These are phyloP conservation scores for Phytophthora quininea DNA, from an alignment of 352 stramenopile species.

Conservation along the genomic window DNA sequence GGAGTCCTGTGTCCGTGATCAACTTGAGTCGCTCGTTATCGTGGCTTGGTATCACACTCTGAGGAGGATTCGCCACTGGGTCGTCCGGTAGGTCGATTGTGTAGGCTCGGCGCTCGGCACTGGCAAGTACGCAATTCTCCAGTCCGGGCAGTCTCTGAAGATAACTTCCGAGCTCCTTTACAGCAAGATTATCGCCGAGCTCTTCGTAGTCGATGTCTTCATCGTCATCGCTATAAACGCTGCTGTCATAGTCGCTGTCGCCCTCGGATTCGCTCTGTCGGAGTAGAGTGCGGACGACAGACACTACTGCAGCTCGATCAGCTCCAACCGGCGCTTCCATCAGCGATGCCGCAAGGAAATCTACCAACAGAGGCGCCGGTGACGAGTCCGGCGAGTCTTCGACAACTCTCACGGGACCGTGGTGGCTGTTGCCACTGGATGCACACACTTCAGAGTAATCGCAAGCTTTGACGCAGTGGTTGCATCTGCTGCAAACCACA, in stretches of 20 bases:
- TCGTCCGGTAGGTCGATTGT: slow-evolving; percentile 35
- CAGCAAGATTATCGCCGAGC: background rate
- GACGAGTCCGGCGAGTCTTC: slow-evolving; percentile 17
- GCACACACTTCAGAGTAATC: slow-evolving; percentile 31
- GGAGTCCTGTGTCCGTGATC: slow-evolving; percentile 32
- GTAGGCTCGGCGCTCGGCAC: slow-evolving; percentile 42
- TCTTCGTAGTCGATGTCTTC: slow-evolving; percentile 14
- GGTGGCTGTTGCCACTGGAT: slow-evolving; percentile 16
- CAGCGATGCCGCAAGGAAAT: slow-evolving; percentile 40
- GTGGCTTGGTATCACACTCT: slow-evolving; percentile 34
- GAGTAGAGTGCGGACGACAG: slow-evolving; percentile 39
- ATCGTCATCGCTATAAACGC: slow-evolving; percentile 5
- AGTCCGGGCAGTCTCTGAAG: slow-evolving; percentile 23
- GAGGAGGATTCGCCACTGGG: slow-evolving; percentile 19
- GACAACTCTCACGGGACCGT: slow-evolving; percentile 22
- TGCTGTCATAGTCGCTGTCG: background rate
- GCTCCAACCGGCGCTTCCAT: slow-evolving; percentile 12
- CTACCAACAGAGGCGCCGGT: slow-evolving; percentile 21
- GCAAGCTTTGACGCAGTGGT: slow-evolving; percentile 26
- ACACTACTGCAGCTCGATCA: slow-evolving; percentile 28
- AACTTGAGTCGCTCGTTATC: slow-evolving; percentile 32
- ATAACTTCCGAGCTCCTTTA: slow-evolving; percentile 18
- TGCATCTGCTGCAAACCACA: slow-evolving; percentile 30
- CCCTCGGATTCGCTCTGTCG: slow-evolving; percentile 15
- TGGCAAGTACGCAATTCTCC: slow-evolving; percentile 39